Evolutionary conservation across 73 alveolate genomes (phyloP), one percentile per base, ranked within the genome.

Genomic region (Symbiodinium pilosum): DNA sequence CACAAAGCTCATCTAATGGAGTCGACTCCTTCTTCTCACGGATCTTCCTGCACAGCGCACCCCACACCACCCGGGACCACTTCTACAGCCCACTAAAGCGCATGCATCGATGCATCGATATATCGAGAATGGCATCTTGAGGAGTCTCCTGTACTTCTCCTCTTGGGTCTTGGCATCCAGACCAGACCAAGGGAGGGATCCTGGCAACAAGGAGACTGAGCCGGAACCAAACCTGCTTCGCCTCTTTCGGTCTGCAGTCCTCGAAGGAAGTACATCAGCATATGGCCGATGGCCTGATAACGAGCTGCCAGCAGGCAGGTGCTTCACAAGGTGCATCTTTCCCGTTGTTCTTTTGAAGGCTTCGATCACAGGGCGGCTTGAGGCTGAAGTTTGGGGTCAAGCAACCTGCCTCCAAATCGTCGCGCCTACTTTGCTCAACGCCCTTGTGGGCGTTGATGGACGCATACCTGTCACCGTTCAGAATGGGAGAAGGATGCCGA

Each of bases 111-210:
- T n/a, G n/a, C n/a, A n/a, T n/a, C n/a, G n/a, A n/a, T n/a, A n/a
- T n/a, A n/a, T n/a, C n/a, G n/a, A n/a, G n/a, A n/a, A n/a, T n/a
- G n/a, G n/a, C n/a, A n/a, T n/a, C n/a, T n/a, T n/a, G n/a, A n/a
- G n/a, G n/a, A n/a, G n/a, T n/a, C n/a, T 24, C 95, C 95, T 99
- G 99, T 99, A 99, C 98, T 99, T 99, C 52, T 99, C 99, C 75
- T 99, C 99, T 94, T 99, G 99, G 6, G 99, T 99, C 93, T 99
- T 94, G 3, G 99, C 99, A 69, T 94, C 92, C 20, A 99, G 99
- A 24, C 99, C 99, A 56, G 99, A 99, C 99, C 99, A 99, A 14
- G 99, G 99, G 24, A 99, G 94, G 21, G 99, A 64, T 89, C 95
- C 95, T 89, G 73, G n/a, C 68, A 1, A 16, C 12, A 51, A 0